These are phyloP conservation scores for Leucoagaricus sp. DNA, from an alignment of 1,284 basidiomycete genomes.

Conservation along the genomic window DNA sequence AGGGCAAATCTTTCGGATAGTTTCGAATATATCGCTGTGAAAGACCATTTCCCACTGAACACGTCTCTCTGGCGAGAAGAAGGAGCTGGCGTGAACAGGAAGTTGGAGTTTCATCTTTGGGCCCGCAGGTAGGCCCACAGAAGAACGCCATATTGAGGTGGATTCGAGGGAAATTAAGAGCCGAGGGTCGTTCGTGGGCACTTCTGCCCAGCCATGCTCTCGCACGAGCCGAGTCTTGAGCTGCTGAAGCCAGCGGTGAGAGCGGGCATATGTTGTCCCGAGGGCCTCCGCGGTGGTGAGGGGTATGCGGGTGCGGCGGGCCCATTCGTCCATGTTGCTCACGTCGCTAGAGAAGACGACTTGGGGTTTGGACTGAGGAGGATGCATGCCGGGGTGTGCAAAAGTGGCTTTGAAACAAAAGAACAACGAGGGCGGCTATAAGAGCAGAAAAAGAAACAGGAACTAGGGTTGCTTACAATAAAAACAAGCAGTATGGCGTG, in stretches of 20 bases:
- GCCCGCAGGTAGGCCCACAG: conserved; percentile 70
- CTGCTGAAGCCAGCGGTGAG: conserved; percentile 69
- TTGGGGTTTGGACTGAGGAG: conserved; percentile 45
- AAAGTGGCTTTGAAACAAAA: conserved; percentile 10
- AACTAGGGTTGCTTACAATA: conserved; percentile 17
- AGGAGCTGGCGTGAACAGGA: conserved; percentile 75
- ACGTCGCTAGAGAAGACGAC: conserved; percentile 78
- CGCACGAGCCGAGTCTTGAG: conserved; percentile 63
- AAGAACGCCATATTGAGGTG: conserved; percentile 72
- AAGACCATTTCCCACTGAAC: conserved; percentile 89
- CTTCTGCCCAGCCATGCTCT: conserved; percentile 68
- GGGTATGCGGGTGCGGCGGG: conserved; percentile 71
- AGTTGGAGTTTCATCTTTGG: conserved; percentile 72
- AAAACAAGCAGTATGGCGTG: conserved; percentile 15
- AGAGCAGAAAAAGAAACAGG: conserved; percentile 17
- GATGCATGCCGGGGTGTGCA: conserved; percentile 35
- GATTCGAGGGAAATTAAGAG: conserved; percentile 79
- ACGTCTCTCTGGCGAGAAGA: conserved; percentile 79
- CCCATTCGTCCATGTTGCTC: conserved; percentile 79
- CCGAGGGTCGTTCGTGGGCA: conserved; percentile 57
- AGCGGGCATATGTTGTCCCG: conserved; percentile 74
- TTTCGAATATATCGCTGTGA: conserved; percentile 79
- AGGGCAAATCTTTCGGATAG: conserved; percentile 72
- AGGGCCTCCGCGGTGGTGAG: conserved; percentile 78
- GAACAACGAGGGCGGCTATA: conserved; percentile 14